Base-by-base conservation (phyloP, 2,329 filamentous ascomycete species). In the Verticillium longisporum region DNA sequence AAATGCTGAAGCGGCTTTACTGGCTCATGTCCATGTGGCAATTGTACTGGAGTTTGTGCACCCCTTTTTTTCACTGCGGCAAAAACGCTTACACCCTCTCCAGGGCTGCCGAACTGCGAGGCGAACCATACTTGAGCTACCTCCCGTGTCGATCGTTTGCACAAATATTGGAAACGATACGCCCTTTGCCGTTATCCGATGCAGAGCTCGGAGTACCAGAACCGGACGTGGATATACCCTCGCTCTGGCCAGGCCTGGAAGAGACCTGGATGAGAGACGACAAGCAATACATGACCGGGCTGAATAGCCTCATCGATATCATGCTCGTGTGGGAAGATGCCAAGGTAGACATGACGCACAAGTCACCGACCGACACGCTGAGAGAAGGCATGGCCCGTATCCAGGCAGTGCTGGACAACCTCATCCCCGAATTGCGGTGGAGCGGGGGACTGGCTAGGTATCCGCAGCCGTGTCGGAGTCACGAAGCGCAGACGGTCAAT, bases 401-500 rank as follows among this genome's bases (percentile, higher is more conserved):
- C 4, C 72, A 74, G 56, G 57, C 57, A 0, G 69, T 72, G 1
- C 61, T 75, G 6, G 71, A 75, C 41, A 60, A 57, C 21, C 69
- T 76, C 1, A 72, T 71, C 0, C 70, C 73, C 0, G 70, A 74
- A 37, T 62, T 76, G 1, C 67, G 72, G 5, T 76, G 74, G 74
- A 66, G 73, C 0, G 73, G 73, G 3, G 72, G 74, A 0, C 57
- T 75, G 1, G 72, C 74, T 0, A 68, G 72, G 1, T 57, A 31
- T 69, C 70, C 0, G 53, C 66, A 0, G 60, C 61, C 14, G 66
- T 68, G 2, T 74, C 72, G 0, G 66, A 71, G 73, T 3, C 74
- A 75, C 57, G 71, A 75, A 41, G 73, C 69, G 6, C 74, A 76
- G 21, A 71, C 72, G 6, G 74, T 70, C 14, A 75, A 75, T 60